Conservation (phyloP, 768 basidiomycete species). For the Pleurotus pulmonarius region DNA sequence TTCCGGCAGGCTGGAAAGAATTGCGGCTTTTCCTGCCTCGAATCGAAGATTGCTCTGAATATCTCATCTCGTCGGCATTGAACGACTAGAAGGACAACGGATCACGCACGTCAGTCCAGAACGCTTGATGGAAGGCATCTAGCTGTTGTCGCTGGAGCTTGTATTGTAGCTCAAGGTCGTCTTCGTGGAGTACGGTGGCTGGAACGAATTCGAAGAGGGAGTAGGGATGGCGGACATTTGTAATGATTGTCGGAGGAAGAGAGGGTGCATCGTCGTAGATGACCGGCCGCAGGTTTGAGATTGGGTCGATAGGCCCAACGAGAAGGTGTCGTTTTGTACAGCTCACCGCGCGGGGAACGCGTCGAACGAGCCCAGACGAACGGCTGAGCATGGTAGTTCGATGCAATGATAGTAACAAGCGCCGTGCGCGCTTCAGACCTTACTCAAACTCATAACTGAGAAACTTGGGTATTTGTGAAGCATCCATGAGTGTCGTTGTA, state of each 20-base stretch:
- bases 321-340: constrained; percentile 13
- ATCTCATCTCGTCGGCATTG: neutral
- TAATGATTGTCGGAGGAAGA: constrained; percentile 19
- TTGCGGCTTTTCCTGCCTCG: constrained; percentile 59
- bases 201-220: constrained; percentile 69
- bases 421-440: no score
- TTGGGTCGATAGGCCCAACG: constrained; percentile 71
- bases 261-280: constrained; percentile 62
- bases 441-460: no score
- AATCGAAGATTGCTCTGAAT: constrained; percentile 80
- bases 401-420: neutral
- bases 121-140: constrained; percentile 72
- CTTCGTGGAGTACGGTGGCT: constrained; percentile 26
- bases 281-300: constrained; percentile 77
- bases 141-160: constrained; percentile 67
- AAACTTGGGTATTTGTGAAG: no score
- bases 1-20: constrained; percentile 53
- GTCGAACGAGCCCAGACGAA: neutral
- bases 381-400: neutral
- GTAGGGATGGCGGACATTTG: constrained; percentile 61
- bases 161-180: constrained; percentile 60
- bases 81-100: neutral
- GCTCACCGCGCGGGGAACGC: neutral
- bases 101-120: constrained; percentile 76
- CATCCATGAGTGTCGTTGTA: no score